A percentile compares a stretch with the other conserved stretches of the same genome.
Evolutionary conservation across 805 yeast genomes (phyloP).

Genomic region (Wickerhamomyces chaumierensis): DNA sequence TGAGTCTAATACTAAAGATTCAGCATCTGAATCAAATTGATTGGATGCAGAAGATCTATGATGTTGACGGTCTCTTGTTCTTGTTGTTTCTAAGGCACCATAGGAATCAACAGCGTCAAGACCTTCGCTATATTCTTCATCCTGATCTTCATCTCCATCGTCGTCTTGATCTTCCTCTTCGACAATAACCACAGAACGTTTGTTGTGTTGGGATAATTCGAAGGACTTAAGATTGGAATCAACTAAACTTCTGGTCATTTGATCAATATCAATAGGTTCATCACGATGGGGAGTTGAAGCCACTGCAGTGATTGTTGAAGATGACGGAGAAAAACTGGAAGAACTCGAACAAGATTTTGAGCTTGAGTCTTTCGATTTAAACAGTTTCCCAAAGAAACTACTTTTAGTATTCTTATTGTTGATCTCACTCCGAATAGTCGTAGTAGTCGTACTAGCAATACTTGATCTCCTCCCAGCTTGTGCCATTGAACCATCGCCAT

Average conservation of each 20-base stretch:
- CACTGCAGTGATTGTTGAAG: neutral
- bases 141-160: conserved; percentile 5
- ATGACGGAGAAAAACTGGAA: neutral
- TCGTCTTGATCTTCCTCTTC: neutral
- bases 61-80: neutral
- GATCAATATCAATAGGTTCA: conserved; percentile 2
- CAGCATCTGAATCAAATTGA: conserved; percentile 9
- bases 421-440: neutral
- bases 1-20: conserved; percentile 9
- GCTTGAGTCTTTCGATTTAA: neutral
- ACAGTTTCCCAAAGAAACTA: neutral
- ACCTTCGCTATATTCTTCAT: conserved; percentile 16
- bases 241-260: conserved; percentile 2
- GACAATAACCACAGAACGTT: neutral
- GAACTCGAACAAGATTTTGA: neutral
- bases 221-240: neutral
- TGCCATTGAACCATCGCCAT: conserved; percentile 17
- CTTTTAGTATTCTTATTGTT: neutral
- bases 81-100: too few species aligned
- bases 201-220: neutral
- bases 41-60: neutral
- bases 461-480: conserved; percentile 12
- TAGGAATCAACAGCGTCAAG: conserved; percentile 6
- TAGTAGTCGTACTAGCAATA: conserved; percentile 5
- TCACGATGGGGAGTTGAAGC: neutral